phyloP scores from a whole-genome alignment of 495 filamentous ascomycete genomes.

The Penicillium malachiteum region DNA sequence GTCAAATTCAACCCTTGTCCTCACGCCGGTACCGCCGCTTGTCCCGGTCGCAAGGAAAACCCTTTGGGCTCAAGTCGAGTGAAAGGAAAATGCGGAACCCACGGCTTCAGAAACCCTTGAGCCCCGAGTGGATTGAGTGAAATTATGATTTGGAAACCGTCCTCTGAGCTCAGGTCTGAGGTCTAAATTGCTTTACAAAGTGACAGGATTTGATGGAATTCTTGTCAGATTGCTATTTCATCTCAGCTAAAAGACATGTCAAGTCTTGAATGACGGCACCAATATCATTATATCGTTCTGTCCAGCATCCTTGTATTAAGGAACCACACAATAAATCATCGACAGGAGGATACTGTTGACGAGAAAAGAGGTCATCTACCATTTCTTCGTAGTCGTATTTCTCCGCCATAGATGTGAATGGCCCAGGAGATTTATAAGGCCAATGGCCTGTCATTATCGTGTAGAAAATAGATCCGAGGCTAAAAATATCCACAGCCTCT shows the following conservation, averaged over 20 bases:
- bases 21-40: too few relatives aligned
- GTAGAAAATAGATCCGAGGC: slow-evolving; percentile 29
- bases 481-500: slow-evolving; percentile 24
- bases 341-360: slow-evolving; percentile 13
- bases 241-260: background rate
- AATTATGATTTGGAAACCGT: too few relatives aligned
- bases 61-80: too few relatives aligned
- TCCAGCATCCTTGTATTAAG: slow-evolving; percentile 25
- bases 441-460: slow-evolving; percentile 32
- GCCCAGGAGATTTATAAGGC: slow-evolving; percentile 26
- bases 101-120: too few relatives aligned
- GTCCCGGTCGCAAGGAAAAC: too few relatives aligned
- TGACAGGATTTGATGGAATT: too few relatives aligned
- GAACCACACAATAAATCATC: slow-evolving; percentile 9
- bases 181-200: too few relatives aligned
- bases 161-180: too few relatives aligned
- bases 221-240: too few relatives aligned
- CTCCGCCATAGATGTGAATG: slow-evolving; percentile 17
- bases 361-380: slow-evolving; percentile 17
- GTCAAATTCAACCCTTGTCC: too few relatives aligned
- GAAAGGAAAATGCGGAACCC: too few relatives aligned
- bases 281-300: slow-evolving; percentile 16
- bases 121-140: too few relatives aligned
- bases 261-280: slow-evolving; percentile 14
- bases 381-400: slow-evolving; percentile 7